These are phyloP conservation scores for Flaveria linearis DNA, from an alignment of 129 eudicot genomes.

Conservation along the genomic window DNA sequence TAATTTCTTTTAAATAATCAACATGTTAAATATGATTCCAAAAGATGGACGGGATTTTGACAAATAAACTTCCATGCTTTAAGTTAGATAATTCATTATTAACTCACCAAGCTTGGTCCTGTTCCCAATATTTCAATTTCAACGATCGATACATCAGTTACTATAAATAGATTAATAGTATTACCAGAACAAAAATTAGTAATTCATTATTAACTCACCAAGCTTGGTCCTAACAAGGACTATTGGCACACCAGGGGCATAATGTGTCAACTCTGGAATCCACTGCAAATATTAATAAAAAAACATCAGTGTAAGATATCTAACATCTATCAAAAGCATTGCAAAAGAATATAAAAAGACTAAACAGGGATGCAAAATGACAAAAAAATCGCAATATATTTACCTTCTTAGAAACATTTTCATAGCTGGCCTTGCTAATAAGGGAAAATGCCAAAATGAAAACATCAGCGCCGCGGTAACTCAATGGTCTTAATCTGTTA, in stretches of 20 bases:
- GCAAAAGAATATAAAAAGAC: background rate
- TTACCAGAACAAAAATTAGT: background rate
- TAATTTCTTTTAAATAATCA: background rate
- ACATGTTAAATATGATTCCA: background rate
- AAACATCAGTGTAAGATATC: slow-evolving; percentile 12
- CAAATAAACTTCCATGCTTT: background rate
- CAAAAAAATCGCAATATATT: slow-evolving; percentile 17
- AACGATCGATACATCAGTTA: slow-evolving; percentile 9
- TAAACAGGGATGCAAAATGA: background rate
- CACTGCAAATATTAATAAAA: slow-evolving; percentile 51
- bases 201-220: too few relatives aligned
- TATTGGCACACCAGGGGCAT: slow-evolving; percentile 97
- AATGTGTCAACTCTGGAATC: slow-evolving; percentile 97
- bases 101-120: slow-evolving; percentile 98
- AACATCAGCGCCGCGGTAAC: slow-evolving; percentile 99
- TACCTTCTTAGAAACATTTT: slow-evolving; percentile 95
- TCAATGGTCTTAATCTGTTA: slow-evolving; percentile 96
- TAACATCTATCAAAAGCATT: background rate
- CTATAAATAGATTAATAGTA: background rate
- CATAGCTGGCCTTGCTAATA: slow-evolving; percentile 98
- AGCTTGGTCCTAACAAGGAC: slow-evolving; percentile 98
- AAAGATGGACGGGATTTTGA: background rate
- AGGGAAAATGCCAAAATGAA: slow-evolving; percentile 96
- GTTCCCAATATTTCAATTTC: slow-evolving; percentile 36
- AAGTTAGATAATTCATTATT: background rate